phyloP scores from a whole-genome alignment of 169 alveolate genomes.

The Haemoproteus tartakovskyi region DNA sequence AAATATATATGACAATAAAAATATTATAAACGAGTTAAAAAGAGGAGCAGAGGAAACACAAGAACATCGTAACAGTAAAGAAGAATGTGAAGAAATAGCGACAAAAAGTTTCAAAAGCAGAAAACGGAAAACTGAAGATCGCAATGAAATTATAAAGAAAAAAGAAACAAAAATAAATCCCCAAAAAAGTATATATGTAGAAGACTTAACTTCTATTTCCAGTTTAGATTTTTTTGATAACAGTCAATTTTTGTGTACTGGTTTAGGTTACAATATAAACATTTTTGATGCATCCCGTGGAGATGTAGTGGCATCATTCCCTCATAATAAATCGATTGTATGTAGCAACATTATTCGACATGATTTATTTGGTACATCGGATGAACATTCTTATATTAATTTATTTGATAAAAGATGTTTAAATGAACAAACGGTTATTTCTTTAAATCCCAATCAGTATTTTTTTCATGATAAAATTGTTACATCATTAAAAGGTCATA shows the following conservation, averaged over 20 bases:
- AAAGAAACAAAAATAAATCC: conserved; percentile 15
- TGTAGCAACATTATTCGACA: conserved; percentile 22
- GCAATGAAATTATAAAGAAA: conserved; percentile 26
- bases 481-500: conserved; percentile 24
- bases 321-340: conserved; percentile 40
- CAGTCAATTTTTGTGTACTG: conserved; percentile 33
- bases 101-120: too few relatives aligned
- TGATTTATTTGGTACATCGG: conserved; percentile 27
- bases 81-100: too few relatives aligned
- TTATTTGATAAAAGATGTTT: conserved; percentile 46
- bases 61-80: too few relatives aligned
- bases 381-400: conserved; percentile 52
- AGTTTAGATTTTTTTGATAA: conserved; percentile 20
- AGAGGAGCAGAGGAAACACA: too few relatives aligned
- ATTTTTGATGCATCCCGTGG: conserved; percentile 23
- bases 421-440: conserved; percentile 12
- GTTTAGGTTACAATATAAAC: conserved; percentile 27
- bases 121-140: neutral
- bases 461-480: conserved; percentile 53
- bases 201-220: conserved; percentile 26
- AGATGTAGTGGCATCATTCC: conserved; percentile 4
- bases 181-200: conserved; percentile 54
- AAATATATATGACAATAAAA: conserved; percentile 43
- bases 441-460: conserved; percentile 40
- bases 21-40: conserved; percentile 17